Conservation (phyloP, 805 yeast genomes). For the Barnettozyma vustinii region DNA sequence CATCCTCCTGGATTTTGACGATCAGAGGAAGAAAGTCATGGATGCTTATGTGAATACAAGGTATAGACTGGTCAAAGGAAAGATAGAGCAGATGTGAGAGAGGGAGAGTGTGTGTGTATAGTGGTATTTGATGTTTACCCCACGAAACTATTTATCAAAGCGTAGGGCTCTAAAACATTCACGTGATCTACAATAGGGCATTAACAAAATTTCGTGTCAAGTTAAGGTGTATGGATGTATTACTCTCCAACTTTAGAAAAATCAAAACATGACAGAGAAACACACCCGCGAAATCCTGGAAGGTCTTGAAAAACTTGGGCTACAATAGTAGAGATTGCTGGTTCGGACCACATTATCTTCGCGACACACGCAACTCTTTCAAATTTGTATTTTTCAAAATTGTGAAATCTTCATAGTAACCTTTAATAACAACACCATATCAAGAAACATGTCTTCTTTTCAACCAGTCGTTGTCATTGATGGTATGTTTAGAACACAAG, state of each 20-base stretch:
- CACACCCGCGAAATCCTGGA: neutral
- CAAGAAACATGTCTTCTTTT: slow-evolving; percentile 48
- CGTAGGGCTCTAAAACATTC: neutral
- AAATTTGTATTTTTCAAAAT: slow-evolving; percentile 3
- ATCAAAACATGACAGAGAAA: neutral
- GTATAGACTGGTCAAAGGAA: neutral
- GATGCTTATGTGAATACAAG: neutral
- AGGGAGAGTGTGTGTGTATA: neutral
- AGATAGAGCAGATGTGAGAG: neutral
- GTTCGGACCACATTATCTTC: neutral
- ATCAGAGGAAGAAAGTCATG: neutral
- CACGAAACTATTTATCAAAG: no score
- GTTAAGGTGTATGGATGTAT: neutral
- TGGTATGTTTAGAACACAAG: slow-evolving; percentile 46
- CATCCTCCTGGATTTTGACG: slow-evolving; percentile 1
- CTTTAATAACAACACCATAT: slow-evolving; percentile 2
- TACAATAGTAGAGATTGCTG: neutral
- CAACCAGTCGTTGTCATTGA: slow-evolving; percentile 98
- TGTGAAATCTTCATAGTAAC: neutral
- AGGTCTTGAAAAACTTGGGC: neutral
- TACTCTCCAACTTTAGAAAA: neutral
- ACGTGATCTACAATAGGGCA: neutral
- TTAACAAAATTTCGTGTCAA: neutral
- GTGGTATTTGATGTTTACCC: neutral
- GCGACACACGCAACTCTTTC: slow-evolving; percentile 7